Evolutionary conservation across 2,329 filamentous ascomycete species (phyloP).

Genomic region (Sporothrix protearum): DNA sequence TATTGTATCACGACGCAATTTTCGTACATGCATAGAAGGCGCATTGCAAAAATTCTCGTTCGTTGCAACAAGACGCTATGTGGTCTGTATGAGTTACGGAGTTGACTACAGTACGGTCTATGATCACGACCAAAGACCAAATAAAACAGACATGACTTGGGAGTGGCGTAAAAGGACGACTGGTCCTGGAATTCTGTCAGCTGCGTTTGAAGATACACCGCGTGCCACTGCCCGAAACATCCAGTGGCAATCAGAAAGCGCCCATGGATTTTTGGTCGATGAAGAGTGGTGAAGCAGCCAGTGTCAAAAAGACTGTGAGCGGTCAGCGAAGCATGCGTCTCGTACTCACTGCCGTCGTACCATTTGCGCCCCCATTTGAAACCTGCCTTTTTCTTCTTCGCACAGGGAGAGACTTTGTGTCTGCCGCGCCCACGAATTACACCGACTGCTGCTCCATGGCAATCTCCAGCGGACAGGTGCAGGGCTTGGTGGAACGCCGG

Average conservation of each 20-base stretch:
- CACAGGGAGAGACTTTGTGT: neutral
- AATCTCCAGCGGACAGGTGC: slow-evolving; percentile 8
- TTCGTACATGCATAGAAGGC: too few species aligned
- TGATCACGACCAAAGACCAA: too few species aligned
- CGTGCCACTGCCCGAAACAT: slow-evolving; percentile 11
- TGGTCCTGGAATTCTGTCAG: neutral
- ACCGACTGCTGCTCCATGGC: neutral
- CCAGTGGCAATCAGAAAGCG: neutral
- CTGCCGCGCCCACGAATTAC: neutral
- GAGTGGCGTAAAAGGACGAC: neutral
- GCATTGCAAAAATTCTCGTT: neutral
- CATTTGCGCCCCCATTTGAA: neutral
- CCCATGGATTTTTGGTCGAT: neutral
- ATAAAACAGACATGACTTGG: too few species aligned
- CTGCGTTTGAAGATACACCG: neutral
- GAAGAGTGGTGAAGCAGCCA: neutral
- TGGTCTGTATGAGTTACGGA: neutral
- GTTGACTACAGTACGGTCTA: neutral
- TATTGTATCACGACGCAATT: neutral
- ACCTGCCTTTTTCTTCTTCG: neutral
- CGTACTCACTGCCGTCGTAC: neutral
- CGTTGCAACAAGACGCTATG: neutral
- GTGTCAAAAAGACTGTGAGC: neutral
- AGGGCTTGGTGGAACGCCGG: neutral
- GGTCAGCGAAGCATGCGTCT: neutral